A percentile compares a stretch with the other conserved stretches of the same genome.
Evolutionary conservation across 441 rosid species (phyloP).

Genomic region (Mallotus repandus): DNA sequence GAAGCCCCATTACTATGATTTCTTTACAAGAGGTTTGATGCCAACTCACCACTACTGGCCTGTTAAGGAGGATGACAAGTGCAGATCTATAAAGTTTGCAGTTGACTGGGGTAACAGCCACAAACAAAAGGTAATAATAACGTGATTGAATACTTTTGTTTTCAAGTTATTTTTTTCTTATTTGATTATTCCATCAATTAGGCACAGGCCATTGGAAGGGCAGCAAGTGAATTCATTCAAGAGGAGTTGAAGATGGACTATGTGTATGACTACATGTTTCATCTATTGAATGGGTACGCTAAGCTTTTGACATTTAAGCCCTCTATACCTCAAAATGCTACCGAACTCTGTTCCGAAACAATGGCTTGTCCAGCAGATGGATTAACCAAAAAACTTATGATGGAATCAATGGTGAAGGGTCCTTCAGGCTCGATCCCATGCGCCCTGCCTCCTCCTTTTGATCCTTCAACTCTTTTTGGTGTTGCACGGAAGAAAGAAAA

Average conservation of each 20-base stretch:
- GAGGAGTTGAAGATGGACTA: conserved; percentile 65
- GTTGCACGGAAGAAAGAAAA: conserved; percentile 37
- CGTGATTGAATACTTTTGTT: not conserved
- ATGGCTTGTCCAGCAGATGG: conserved; percentile 63
- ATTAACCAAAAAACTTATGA: conserved; percentile 50
- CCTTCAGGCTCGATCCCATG: conserved; percentile 60
- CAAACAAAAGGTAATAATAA: conserved; percentile 45
- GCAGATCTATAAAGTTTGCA: conserved; percentile 76
- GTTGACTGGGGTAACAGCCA: conserved; percentile 87
- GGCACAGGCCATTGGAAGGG: conserved; percentile 69
- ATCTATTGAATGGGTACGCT: conserved; percentile 64
- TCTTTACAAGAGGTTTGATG: conserved; percentile 72
- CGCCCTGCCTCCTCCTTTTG: conserved; percentile 62
- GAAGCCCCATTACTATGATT: conserved; percentile 68
- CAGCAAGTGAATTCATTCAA: conserved; percentile 56
- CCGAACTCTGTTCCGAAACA: conserved; percentile 54
- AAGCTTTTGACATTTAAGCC: conserved; percentile 73
- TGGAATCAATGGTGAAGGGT: conserved; percentile 58
- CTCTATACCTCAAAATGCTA: conserved; percentile 41
- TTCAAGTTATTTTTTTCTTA: not conserved
- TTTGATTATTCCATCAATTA: conserved; percentile 23
- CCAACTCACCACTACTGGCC: conserved; percentile 90
- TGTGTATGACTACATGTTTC: conserved; percentile 88
- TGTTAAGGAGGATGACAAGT: conserved; percentile 55
- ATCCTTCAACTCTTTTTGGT: conserved; percentile 41